These are phyloP conservation scores for Xylaria cubensis DNA, from an alignment of 495 filamentous ascomycete species.

Conservation along the genomic window DNA sequence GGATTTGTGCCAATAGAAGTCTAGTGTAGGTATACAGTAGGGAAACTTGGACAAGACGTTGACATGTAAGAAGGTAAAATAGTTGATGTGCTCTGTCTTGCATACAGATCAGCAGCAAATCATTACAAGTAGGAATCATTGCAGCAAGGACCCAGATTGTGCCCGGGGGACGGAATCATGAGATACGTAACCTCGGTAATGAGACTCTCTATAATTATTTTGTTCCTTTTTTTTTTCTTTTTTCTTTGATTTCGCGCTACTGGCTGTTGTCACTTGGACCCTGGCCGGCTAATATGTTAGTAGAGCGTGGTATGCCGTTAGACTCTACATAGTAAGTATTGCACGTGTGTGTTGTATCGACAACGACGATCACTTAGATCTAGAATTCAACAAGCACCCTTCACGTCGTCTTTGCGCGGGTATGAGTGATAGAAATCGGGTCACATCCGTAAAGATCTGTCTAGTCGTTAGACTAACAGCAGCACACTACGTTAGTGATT, in stretches of 20 bases:
- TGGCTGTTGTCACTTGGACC: neutral
- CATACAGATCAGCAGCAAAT: neutral
- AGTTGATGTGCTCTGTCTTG: neutral
- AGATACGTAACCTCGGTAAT: slow-evolving; percentile 6
- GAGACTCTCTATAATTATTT: neutral
- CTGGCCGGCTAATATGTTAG: neutral
- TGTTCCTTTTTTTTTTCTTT: neutral
- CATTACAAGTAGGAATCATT: neutral
- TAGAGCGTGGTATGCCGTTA: neutral
- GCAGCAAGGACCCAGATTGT: no score
- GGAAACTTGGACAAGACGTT: neutral
- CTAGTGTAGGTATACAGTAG: neutral
- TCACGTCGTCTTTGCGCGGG: neutral
- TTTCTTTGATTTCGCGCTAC: neutral
- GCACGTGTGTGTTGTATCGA: neutral
- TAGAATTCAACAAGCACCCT: neutral
- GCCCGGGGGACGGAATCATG: neutral
- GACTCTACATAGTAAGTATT: neutral
- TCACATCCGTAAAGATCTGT: neutral
- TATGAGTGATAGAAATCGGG: neutral
- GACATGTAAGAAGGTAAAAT: no score
- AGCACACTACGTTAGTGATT: neutral
- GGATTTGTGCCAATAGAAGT: neutral
- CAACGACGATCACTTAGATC: neutral
- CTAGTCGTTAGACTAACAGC: neutral